Base-by-base conservation (phyloP, 495 filamentous ascomycete species). In the Daldinia grandis region DNA sequence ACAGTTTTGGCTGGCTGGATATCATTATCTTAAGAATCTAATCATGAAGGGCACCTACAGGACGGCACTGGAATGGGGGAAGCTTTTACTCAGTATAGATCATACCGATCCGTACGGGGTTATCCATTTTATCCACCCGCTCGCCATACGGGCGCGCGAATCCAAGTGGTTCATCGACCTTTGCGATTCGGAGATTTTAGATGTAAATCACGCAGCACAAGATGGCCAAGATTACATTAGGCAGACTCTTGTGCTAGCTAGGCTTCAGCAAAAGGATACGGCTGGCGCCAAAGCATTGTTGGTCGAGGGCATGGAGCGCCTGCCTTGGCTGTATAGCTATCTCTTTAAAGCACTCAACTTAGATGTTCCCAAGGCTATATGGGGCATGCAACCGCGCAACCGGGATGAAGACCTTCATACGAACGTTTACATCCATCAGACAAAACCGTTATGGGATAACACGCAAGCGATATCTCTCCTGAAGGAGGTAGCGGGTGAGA, bases 51-150 rank as follows among this genome's bases (percentile, higher is more conserved):
- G 94, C n/a, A 97, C 94, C 14, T 97, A 92, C 85, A 86, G 93
- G 30, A 98, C 95, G 1, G 92, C 93, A 0, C 90, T 93, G 51
- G 96, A 98, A 78, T 99, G 94, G 93, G 86, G 90, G 5, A 97
- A 96, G 78, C 80, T 98, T 8, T 78, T 97, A 8, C 81, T 97
- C 1, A 87, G 89, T 64, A 78, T 99, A 56, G 87, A 92, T 71
- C 88, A 88, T n/a, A 82, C 79, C 0, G 95, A 99, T 77, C 94
- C 94, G 1, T 97, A 97, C 72, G 91, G 87, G 63, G 85, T 97
- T 63, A 84, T 86, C 47, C 84, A 95, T 19, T 78, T 91, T 64
- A 86, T 97, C 64, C 95, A 98, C 75, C 89, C 94, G 66, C 83
- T 96, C 19, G 92, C 93, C 8, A 83, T 99, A 19, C 88, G 93